Evolutionary conservation across 2,329 filamentous ascomycete genomes (phyloP), one percentile per base, ranked within the genome.

Genomic region (Thermoascus crustaceus): DNA sequence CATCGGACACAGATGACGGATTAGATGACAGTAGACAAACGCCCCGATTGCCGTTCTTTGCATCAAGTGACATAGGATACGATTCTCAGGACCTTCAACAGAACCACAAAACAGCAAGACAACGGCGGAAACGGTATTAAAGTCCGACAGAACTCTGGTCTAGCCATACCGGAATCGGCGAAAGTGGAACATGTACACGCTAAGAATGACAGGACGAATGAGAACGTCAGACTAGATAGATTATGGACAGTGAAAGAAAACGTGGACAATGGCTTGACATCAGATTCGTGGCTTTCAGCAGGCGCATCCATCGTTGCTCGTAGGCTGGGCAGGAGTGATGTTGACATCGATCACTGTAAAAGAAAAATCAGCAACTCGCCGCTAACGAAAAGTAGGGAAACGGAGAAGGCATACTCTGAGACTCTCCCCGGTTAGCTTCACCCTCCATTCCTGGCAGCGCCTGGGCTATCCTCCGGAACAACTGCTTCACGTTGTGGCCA

Each of bases 391-490:
- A 29, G n/a, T 18, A 26, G 34, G 18, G 29, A 16, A 19, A 8
- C 10, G n/a, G 13, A 18, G 7, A 32, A 20, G 20, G 76, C 82
- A 54, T 71, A 91, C 85, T 94, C 67, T 89, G 85, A 61, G 70
- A 76, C 49, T 85, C 81, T 41, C 79, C 80, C 50, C 82, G 80
- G 50, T 81, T 78, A 47, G 86, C 83, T 48, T 87, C 81, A 9
- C 86, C 87, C 63, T 98, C 91, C 91, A 98, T 96, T 14, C 91
- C 91, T 5, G 91, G 91, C 51, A 98, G 70, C 23, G 93, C 91
- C 66, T 98, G 91, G 25, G 93, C 91, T 76, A 98, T 98, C 70
- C 87, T 82, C 73, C 88, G 85, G 70, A 98, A 98, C 39, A 98
- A 71, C 49, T 82, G 85, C 74, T 98, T 98, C 50, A 98, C 93